Evolutionary conservation across 768 basidiomycete genomes (phyloP).

Genomic region (Rossbeevera mucosa): DNA sequence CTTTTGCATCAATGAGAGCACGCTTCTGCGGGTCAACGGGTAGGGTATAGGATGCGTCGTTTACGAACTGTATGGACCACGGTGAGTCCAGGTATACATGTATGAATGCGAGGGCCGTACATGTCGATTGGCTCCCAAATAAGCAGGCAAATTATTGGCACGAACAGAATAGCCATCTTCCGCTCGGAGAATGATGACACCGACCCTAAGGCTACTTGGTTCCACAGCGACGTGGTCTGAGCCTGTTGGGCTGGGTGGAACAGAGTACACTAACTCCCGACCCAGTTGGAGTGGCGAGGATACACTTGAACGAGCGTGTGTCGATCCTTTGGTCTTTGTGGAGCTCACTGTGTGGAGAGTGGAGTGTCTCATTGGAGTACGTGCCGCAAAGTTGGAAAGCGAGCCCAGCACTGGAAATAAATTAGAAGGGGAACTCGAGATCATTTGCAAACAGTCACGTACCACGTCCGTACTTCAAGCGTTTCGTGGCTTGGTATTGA

Average conservation of each 20-base stretch:
- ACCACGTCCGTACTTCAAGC: slow-evolving; percentile 58
- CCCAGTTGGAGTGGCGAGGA: slow-evolving; percentile 23
- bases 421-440: background rate
- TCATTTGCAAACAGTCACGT: slow-evolving; percentile 10
- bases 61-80: slow-evolving; percentile 38
- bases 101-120: slow-evolving; percentile 37
- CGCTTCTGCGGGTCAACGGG: slow-evolving; percentile 60
- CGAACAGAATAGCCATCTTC: slow-evolving; percentile 57
- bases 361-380: slow-evolving; percentile 50
- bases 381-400: slow-evolving; percentile 40
- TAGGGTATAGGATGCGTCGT: slow-evolving; percentile 46
- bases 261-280: slow-evolving; percentile 35
- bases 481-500: slow-evolving; percentile 64
- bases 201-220: slow-evolving; percentile 54
- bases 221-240: slow-evolving; percentile 33
- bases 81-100: slow-evolving; percentile 12
- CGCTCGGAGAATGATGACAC: slow-evolving; percentile 55
- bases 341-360: slow-evolving; percentile 36
- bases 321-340: slow-evolving; percentile 14
- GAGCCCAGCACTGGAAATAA: slow-evolving; percentile 42
- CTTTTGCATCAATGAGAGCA: slow-evolving; percentile 70
- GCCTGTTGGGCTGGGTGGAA: slow-evolving; percentile 43
- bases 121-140: slow-evolving; percentile 76
- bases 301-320: background rate
- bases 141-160: slow-evolving; percentile 71